Evolutionary conservation across 805 yeast genomes (phyloP).

Genomic region (Kazachstania africana): DNA sequence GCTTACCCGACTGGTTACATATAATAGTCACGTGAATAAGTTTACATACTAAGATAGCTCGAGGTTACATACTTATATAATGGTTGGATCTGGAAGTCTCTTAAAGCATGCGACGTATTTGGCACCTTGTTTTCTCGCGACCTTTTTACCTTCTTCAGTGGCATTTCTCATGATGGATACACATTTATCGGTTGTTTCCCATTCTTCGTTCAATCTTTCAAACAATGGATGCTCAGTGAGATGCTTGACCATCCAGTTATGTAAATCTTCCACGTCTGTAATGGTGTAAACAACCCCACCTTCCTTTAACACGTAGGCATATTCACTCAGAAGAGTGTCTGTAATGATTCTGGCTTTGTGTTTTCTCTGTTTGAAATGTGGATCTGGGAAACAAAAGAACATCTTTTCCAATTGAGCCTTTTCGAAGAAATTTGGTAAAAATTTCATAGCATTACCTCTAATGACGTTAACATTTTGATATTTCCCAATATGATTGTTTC

Average conservation of each 20-base stretch:
- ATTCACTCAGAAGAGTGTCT: conserved; percentile 76
- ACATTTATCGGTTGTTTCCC: conserved; percentile 73
- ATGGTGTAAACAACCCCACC: conserved; percentile 89
- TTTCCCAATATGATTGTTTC: conserved; percentile 31
- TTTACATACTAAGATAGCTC: no score
- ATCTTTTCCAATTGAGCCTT: conserved; percentile 77
- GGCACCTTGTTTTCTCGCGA: conserved; percentile 75
- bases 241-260: conserved; percentile 93
- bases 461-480: conserved; percentile 83
- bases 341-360: conserved; percentile 96
- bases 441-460: conserved; percentile 96
- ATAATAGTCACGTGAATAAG: no score
- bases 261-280: conserved; percentile 89
- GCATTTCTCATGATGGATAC: conserved; percentile 78
- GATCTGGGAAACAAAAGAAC: conserved; percentile 99
- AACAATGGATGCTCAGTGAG: conserved; percentile 85
- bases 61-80: no score
- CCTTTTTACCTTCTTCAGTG: conserved; percentile 98
- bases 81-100: conserved; percentile 51
- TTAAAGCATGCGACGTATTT: conserved; percentile 83
- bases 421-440: conserved; percentile 83
- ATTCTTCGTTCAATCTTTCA: conserved; percentile 63
- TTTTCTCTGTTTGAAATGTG: conserved; percentile 93
- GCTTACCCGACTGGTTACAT: no score
- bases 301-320: conserved; percentile 78